Evolutionary conservation across 805 yeast genomes (phyloP).

Genomic region (Wickerhamomyces tratensis): DNA sequence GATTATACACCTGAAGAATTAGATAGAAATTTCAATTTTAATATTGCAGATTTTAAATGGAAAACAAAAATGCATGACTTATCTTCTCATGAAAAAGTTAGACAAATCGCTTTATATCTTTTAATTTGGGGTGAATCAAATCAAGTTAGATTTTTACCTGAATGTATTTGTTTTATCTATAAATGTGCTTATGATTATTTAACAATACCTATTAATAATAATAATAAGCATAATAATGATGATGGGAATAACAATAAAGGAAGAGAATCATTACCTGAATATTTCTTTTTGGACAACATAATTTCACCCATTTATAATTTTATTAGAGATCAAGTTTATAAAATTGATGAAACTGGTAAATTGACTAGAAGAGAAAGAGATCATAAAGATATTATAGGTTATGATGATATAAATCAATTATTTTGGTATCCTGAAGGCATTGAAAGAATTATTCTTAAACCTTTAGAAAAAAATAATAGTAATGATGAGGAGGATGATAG

Average conservation of each 20-base stretch:
- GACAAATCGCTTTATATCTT: slow-evolving; percentile 62
- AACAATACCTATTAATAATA: slow-evolving; percentile 28
- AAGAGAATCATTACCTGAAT: slow-evolving; percentile 24
- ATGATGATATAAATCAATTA: slow-evolving; percentile 82
- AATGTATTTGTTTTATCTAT: slow-evolving; percentile 74
- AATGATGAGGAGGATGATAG: too few species aligned
- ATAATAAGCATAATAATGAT: slow-evolving; percentile 59
- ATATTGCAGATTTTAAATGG: slow-evolving; percentile 70
- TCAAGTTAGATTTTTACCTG: slow-evolving; percentile 79
- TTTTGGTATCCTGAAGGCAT: slow-evolving; percentile 80
- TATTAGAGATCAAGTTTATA: slow-evolving; percentile 46
- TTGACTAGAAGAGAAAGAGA: slow-evolving; percentile 44
- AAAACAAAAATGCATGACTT: slow-evolving; percentile 35
- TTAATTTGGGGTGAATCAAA: slow-evolving; percentile 90
- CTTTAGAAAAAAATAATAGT: slow-evolving; percentile 20
- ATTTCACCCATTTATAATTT: slow-evolving; percentile 65
- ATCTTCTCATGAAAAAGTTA: slow-evolving; percentile 38
- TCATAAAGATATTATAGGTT: slow-evolving; percentile 66
- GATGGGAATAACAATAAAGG: slow-evolving; percentile 26
- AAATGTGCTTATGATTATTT: slow-evolving; percentile 69
- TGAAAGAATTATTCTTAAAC: slow-evolving; percentile 38
- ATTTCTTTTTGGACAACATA: slow-evolving; percentile 47
- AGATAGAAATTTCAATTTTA: slow-evolving; percentile 33
- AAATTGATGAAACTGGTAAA: slow-evolving; percentile 33
- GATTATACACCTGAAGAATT: slow-evolving; percentile 36